These are phyloP conservation scores for Xylaria palmicola DNA, from an alignment of 495 filamentous ascomycete species.

Conservation along the genomic window DNA sequence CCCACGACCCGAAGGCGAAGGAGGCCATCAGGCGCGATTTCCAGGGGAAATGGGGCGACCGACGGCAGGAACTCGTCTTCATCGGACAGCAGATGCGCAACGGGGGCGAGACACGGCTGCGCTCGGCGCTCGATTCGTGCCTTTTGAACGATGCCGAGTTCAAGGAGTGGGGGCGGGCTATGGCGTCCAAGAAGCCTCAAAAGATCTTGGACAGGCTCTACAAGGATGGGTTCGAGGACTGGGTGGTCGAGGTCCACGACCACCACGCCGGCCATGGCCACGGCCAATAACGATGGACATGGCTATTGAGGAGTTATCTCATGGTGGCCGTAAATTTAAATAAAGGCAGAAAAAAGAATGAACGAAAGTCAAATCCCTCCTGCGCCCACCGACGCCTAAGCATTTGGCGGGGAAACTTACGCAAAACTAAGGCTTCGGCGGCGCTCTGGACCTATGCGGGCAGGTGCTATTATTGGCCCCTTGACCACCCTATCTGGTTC, in stretches of 20 bases:
- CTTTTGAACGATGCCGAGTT: conserved; percentile 51
- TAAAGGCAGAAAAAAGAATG: too few relatives aligned
- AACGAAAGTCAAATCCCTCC: too few relatives aligned
- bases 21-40: conserved; percentile 25
- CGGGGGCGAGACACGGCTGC: conserved; percentile 37
- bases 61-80: conserved; percentile 60
- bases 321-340: too few relatives aligned
- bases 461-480: too few relatives aligned
- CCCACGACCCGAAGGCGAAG: conserved; percentile 16
- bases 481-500: too few relatives aligned
- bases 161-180: conserved; percentile 49
- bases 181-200: conserved; percentile 40
- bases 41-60: conserved; percentile 54
- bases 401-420: too few relatives aligned
- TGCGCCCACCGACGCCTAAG: too few relatives aligned
- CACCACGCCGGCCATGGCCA: conserved; percentile 20
- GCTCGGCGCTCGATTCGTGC: conserved; percentile 48
- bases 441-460: too few relatives aligned
- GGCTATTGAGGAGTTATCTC: neutral
- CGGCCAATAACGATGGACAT: conserved; percentile 3
- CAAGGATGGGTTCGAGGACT: conserved; percentile 59
- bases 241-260: conserved; percentile 47
- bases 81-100: conserved; percentile 51
- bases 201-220: conserved; percentile 45
- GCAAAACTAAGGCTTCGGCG: too few relatives aligned